phyloP scores from a whole-genome alignment of 345 rosid genomes.

The Alliaria petiolata region DNA sequence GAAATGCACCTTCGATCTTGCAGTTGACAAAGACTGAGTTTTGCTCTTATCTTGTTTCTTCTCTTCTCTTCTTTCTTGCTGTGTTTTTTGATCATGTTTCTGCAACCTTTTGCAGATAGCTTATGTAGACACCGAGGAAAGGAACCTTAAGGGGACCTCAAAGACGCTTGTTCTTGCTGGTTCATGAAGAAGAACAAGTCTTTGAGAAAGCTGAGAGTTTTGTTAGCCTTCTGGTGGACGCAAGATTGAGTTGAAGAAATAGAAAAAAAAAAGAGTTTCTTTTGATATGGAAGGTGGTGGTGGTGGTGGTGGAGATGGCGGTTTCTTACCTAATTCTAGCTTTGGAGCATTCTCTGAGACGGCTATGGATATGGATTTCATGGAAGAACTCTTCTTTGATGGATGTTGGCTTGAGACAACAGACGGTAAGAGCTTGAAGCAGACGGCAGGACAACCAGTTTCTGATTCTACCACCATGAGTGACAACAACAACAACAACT shows the following conservation, averaged over 20 bases:
- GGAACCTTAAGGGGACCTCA: constrained; percentile 56
- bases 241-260: constrained; percentile 18
- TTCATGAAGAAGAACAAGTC: constrained; percentile 37
- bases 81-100: constrained; percentile 59
- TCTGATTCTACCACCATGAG: constrained; percentile 40
- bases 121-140: constrained; percentile 43
- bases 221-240: constrained; percentile 37
- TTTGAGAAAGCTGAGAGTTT: constrained; percentile 25
- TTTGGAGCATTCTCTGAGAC: constrained; percentile 44
- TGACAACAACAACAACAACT: constrained; percentile 20
- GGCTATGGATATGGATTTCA: constrained; percentile 80
- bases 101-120: constrained; percentile 56
- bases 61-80: constrained; percentile 18
- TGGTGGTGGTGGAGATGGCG: constrained; percentile 32
- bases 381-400: constrained; percentile 81
- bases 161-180: constrained; percentile 27
- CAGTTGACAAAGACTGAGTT: constrained; percentile 51
- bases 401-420: constrained; percentile 82
- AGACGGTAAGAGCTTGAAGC: constrained; percentile 43
- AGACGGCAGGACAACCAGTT: constrained; percentile 31
- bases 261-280: constrained; percentile 1
- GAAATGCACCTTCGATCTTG: constrained; percentile 60
- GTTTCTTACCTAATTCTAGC: constrained; percentile 38
- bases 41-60: constrained; percentile 11
- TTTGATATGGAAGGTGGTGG: constrained; percentile 32